A percentile compares a stretch with the other conserved stretches of the same genome.
phyloP scores from a whole-genome alignment of 2,329 filamentous ascomycete genomes.

The Nectriaceae sp. region DNA sequence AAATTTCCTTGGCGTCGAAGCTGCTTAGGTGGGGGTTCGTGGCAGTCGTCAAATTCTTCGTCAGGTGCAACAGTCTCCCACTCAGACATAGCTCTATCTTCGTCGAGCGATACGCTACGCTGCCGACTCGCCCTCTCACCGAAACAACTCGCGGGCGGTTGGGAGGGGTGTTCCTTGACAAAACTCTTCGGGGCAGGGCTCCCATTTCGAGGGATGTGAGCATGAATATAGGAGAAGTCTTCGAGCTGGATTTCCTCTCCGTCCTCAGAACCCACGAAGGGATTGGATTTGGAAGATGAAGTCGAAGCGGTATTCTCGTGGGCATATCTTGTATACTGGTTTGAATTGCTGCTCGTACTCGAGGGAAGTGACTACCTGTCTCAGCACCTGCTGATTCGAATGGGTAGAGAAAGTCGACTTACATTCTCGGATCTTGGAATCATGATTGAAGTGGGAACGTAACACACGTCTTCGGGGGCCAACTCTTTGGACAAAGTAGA shows the following conservation, averaged over 20 bases:
- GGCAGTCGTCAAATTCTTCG: constrained; percentile 20
- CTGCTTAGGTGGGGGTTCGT: constrained; percentile 7
- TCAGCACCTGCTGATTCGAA: not conserved
- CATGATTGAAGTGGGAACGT: not conserved
- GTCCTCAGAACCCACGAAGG: constrained; percentile 3
- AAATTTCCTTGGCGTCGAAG: constrained; percentile 18
- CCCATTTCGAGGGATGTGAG: constrained; percentile 2
- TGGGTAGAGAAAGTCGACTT: not conserved
- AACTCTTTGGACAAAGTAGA: no score
- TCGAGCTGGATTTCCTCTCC: constrained; percentile 14
- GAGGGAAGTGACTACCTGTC: constrained; percentile 5
- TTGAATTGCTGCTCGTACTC: not conserved
- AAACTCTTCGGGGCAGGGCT: constrained; percentile 15
- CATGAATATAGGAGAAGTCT: constrained; percentile 13
- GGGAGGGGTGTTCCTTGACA: constrained; percentile 17
- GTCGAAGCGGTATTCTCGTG: not conserved
- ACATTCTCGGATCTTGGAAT: constrained; percentile 6
- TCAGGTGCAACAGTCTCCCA: constrained; percentile 34
- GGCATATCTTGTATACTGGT: constrained; percentile 1
- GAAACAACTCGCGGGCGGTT: not conserved
- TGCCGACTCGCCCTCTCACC: not conserved
- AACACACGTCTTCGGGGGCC: no score
- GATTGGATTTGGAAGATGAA: constrained; percentile 4
- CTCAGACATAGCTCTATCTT: constrained; percentile 27
- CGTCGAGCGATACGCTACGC: constrained; percentile 5